Evolutionary conservation across 352 stramenopile species (phyloP).

Genomic region (Globisporangium paddicum): DNA sequence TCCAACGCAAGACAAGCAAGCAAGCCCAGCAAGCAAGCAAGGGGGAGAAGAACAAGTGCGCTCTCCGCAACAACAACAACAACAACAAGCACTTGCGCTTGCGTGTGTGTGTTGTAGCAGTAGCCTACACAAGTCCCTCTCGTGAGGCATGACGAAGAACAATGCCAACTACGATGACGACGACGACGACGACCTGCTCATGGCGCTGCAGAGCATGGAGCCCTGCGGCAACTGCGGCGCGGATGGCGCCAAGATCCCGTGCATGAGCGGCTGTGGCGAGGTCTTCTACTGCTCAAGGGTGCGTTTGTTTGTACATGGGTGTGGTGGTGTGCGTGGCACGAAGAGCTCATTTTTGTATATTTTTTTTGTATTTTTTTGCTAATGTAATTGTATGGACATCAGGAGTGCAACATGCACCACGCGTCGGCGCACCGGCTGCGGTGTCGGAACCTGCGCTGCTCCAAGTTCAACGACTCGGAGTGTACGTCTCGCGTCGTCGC

Average conservation of each 20-base stretch:
- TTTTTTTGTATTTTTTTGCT: no score
- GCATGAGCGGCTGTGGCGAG: conserved; percentile 80
- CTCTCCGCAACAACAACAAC: neutral
- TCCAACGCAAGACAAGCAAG: no score
- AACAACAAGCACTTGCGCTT: neutral
- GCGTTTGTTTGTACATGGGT: conserved; percentile 13
- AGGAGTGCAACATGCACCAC: conserved; percentile 89
- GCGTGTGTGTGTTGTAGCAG: neutral
- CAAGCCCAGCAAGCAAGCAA: no score
- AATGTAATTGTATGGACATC: neutral
- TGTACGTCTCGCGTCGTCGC: no score
- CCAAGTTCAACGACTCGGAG: conserved; percentile 88
- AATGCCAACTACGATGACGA: conserved; percentile 84
- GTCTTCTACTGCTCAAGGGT: conserved; percentile 88
- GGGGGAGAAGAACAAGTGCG: neutral
- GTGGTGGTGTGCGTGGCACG: neutral
- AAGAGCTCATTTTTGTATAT: no score
- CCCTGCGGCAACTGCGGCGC: conserved; percentile 80
- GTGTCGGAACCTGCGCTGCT: conserved; percentile 81
- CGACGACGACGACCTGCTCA: conserved; percentile 81
- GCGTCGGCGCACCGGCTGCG: conserved; percentile 82
- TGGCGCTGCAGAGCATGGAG: conserved; percentile 85
- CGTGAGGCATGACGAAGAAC: conserved; percentile 46
- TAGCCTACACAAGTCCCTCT: neutral
- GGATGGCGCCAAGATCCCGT: conserved; percentile 80